phyloP scores from a whole-genome alignment of 371 early-diverging fungal species.

The Mortierella sp. region DNA sequence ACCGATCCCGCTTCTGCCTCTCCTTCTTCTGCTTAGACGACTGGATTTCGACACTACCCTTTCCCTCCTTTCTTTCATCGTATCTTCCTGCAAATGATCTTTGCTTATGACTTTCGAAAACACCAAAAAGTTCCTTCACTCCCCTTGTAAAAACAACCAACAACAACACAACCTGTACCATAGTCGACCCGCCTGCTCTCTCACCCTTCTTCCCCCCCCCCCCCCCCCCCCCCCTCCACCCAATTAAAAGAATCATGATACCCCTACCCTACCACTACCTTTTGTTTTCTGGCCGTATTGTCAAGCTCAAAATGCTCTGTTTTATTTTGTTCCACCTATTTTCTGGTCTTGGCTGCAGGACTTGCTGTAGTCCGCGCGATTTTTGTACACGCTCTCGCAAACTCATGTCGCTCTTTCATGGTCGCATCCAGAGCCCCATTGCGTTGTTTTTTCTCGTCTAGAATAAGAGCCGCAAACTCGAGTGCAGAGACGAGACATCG shows the following conservation, averaged over 20 bases:
- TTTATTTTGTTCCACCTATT: neutral
- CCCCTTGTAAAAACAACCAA: neutral
- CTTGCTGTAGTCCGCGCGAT: neutral
- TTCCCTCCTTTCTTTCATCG: neutral
- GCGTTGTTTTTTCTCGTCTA: neutral
- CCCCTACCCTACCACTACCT: neutral
- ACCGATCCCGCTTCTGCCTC: neutral
- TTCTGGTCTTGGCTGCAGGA: neutral
- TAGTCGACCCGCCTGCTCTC: neutral
- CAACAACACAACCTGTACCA: neutral
- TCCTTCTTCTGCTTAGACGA: neutral
- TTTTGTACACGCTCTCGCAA: neutral
- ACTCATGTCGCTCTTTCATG: constrained; percentile 4
- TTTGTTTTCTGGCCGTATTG: neutral
- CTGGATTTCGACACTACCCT: neutral
- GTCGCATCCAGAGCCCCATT: neutral
- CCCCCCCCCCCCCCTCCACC: too few species aligned
- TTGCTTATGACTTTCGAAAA: neutral
- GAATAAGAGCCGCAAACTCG: neutral
- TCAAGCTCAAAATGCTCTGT: neutral
- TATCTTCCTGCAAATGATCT: neutral
- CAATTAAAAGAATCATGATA: constrained; percentile 1
- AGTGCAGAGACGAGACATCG: neutral
- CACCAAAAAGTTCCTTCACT: neutral
- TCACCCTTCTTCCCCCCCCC: neutral